Percentiles rank a stretch among this genome's conserved stretches.
These are phyloP conservation scores for Fusarium solani-melongenae DNA, from an alignment of 2,329 filamentous ascomycete species.

Conservation along the genomic window DNA sequence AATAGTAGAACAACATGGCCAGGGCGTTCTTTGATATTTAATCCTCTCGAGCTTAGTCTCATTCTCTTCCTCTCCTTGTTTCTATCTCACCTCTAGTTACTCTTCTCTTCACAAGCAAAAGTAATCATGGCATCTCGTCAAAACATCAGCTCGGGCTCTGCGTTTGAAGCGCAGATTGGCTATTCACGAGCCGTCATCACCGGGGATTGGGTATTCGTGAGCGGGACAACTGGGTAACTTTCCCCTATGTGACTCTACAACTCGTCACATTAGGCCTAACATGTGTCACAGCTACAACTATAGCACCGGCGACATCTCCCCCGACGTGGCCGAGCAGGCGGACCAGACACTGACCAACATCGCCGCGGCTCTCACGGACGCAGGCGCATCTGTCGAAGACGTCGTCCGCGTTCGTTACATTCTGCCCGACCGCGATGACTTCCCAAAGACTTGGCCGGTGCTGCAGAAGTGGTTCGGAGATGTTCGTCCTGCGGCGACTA, in stretches of 20 bases:
- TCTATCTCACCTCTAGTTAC: not conserved
- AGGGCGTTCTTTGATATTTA: not conserved
- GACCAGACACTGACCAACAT: conserved; percentile 63
- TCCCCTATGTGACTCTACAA: not conserved
- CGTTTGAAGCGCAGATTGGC: conserved; percentile 64
- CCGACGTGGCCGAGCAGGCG: conserved; percentile 58
- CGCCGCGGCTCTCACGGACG: conserved; percentile 55
- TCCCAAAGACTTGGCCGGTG: conserved; percentile 61
- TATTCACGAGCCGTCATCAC: conserved; percentile 65
- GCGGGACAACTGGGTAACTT: conserved; percentile 63
- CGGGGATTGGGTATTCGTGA: conserved; percentile 64
- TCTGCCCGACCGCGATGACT: conserved; percentile 59
- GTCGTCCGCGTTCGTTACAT: conserved; percentile 65
- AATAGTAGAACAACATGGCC: not conserved
- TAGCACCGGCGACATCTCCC: conserved; percentile 56
- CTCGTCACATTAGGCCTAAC: not conserved
- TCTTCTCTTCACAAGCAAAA: not conserved
- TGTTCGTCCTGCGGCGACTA: conserved; percentile 64
- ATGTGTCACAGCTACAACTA: conserved; percentile 60
- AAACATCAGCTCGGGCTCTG: conserved; percentile 61
- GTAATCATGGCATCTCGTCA: conserved; percentile 46
- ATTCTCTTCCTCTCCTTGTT: not conserved
- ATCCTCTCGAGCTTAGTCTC: not conserved
- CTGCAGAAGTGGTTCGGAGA: conserved; percentile 61
- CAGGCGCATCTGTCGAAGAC: conserved; percentile 56